A percentile compares a stretch with the other conserved stretches of the same genome.
phyloP scores from a whole-genome alignment of 2,329 filamentous ascomycete species.

The Arachnomyces sp. region DNA sequence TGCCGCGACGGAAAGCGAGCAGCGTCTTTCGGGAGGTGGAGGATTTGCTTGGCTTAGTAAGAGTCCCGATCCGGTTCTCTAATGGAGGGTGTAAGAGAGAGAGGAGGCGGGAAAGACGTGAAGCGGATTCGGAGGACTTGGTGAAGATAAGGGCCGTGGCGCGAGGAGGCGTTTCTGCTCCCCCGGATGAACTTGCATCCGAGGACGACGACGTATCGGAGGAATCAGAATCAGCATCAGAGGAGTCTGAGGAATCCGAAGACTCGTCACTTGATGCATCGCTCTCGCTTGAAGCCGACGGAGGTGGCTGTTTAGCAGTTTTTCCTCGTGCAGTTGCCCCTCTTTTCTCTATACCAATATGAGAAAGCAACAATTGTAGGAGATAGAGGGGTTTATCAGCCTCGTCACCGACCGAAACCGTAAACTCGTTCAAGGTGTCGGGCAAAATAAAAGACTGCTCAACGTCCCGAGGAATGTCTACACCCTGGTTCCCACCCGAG shows the following conservation, averaged over 20 bases:
- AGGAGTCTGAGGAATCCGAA: constrained; percentile 30
- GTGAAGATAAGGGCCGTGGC: constrained; percentile 69
- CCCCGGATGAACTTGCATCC: constrained; percentile 9
- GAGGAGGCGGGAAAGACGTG: constrained; percentile 77
- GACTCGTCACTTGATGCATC: constrained; percentile 33
- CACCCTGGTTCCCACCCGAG: constrained; percentile 2
- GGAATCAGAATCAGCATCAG: constrained; percentile 18
- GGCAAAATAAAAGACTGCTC: constrained; percentile 52
- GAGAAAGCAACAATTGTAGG: constrained; percentile 58
- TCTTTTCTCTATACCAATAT: constrained; percentile 21
- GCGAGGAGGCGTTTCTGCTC: constrained; percentile 12
- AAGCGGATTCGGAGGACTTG: constrained; percentile 77
- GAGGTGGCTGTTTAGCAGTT: constrained; percentile 2
- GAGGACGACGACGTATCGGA: constrained; percentile 14
- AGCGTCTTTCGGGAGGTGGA: constrained; percentile 60
- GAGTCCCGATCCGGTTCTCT: constrained; percentile 53
- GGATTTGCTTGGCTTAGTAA: constrained; percentile 71
- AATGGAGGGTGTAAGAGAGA: constrained; percentile 55
- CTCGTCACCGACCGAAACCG: constrained; percentile 59
- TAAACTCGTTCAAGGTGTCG: constrained; percentile 53
- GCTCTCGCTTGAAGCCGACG: constrained; percentile 9
- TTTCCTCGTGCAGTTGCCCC: background rate
- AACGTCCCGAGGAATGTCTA: constrained; percentile 37
- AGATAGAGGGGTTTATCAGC: constrained; percentile 75
- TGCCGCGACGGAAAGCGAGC: constrained; percentile 54